These are phyloP conservation scores for Monosporascus sp. DNA, from an alignment of 2,329 filamentous ascomycete genomes.

Conservation along the genomic window DNA sequence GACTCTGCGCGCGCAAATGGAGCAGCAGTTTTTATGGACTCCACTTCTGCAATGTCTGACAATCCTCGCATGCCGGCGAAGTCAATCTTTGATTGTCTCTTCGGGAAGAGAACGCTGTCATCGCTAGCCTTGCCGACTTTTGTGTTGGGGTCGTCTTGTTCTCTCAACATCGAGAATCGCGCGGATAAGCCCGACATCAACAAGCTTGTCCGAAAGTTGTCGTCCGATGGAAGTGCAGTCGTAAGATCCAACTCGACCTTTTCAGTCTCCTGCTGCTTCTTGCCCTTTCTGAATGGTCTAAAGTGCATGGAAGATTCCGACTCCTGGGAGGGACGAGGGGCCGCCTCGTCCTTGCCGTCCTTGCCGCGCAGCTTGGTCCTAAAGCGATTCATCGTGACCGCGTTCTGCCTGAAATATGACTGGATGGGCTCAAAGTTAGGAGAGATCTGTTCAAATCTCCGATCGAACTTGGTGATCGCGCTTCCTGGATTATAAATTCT, in stretches of 20 bases:
- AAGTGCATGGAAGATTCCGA: constrained; percentile 49
- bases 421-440: neutral
- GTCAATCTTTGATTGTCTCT: constrained; percentile 73
- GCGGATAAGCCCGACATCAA: constrained; percentile 93
- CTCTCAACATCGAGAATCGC: constrained; percentile 92
- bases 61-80: constrained; percentile 58
- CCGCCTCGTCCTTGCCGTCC: constrained; percentile 57
- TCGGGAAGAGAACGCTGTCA: constrained; percentile 83
- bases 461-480: too few relatives aligned
- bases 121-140: constrained; percentile 92
- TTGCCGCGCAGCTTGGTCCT: constrained; percentile 53
- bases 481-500: neutral
- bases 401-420: neutral
- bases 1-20: constrained; percentile 58
- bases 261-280: constrained; percentile 51
- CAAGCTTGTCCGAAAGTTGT: constrained; percentile 92
- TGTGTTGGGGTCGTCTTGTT: constrained; percentile 87
- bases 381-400: constrained; percentile 66
- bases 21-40: constrained; percentile 65
- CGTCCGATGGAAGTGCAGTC: constrained; percentile 68
- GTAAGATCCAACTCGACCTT: constrained; percentile 68
- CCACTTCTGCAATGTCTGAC: constrained; percentile 84
- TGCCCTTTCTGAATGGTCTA: constrained; percentile 49
- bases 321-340: constrained; percentile 47
- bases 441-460: neutral